phyloP scores from a whole-genome alignment of 2,329 filamentous ascomycete genomes.

The Ambrosiella cleistominuta region DNA sequence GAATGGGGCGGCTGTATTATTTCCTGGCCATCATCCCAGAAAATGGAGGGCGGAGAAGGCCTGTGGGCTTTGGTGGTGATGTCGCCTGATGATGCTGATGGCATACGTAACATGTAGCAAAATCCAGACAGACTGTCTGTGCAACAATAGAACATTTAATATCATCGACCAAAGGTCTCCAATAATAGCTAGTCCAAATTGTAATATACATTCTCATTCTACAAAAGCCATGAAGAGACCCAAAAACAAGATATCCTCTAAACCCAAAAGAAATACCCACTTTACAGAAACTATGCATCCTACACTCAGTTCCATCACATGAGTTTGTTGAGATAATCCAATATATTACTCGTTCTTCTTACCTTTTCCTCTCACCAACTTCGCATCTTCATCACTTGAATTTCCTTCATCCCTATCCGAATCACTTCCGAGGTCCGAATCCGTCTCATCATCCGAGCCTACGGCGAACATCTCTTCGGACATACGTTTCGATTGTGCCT shows the following conservation, averaged over 20 bases:
- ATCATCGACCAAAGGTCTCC: not conserved
- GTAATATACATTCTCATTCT: not conserved
- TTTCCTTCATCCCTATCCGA: constrained; percentile 1
- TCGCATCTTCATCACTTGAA: constrained; percentile 38
- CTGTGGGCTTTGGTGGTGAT: constrained; percentile 82
- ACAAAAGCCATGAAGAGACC: not conserved
- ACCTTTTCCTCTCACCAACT: constrained; percentile 30
- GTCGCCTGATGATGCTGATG: constrained; percentile 18
- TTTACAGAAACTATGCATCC: not conserved
- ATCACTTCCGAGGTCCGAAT: constrained; percentile 4
- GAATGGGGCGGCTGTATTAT: constrained; percentile 94
- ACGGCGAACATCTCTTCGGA: constrained; percentile 90
- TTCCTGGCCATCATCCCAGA: constrained; percentile 79
- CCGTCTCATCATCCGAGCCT: constrained; percentile 36
- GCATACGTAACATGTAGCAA: not conserved
- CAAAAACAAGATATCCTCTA: not conserved
- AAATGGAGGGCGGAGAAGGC: constrained; percentile 52
- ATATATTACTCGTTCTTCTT: constrained; percentile 5
- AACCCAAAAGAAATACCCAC: not conserved
- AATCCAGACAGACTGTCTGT: constrained; percentile 4
- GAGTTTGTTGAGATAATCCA: too few relatives aligned
- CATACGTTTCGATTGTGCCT: constrained; percentile 28
- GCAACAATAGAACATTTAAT: not conserved
- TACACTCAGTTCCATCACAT: not conserved
- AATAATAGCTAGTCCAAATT: not conserved